Evolutionary conservation across 352 stramenopile genomes (phyloP).

Genomic region (Poterioochromonas sp.): DNA sequence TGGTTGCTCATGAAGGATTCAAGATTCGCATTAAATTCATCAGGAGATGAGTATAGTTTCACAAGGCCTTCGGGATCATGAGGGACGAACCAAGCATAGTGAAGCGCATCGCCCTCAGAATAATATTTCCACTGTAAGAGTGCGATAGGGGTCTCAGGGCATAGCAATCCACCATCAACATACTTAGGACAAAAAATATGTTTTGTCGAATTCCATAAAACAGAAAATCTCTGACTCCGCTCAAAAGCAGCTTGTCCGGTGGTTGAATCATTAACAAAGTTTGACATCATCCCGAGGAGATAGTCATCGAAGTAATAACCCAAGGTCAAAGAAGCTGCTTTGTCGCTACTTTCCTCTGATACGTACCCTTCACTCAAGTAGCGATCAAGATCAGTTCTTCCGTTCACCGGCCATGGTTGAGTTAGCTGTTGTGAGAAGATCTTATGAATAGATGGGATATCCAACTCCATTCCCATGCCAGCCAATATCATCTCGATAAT

Average conservation of each 20-base stretch:
- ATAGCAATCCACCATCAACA: background rate
- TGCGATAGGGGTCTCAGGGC: background rate
- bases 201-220: background rate
- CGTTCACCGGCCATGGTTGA: background rate
- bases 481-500: background rate
- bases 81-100: background rate
- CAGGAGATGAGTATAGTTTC: background rate
- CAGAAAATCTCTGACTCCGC: background rate
- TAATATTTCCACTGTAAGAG: background rate
- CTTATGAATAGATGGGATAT: background rate
- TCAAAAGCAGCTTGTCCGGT: background rate
- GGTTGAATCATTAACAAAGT: background rate
- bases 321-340: constrained; percentile 5
- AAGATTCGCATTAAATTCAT: background rate
- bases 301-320: constrained; percentile 11
- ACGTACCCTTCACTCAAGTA: constrained; percentile 18
- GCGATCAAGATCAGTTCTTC: background rate
- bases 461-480: background rate
- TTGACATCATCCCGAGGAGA: background rate
- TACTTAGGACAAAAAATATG: background rate
- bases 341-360: background rate
- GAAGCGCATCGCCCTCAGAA: constrained; percentile 4
- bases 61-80: constrained; percentile 3
- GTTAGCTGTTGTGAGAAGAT: background rate
- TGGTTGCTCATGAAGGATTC: background rate